Conservation (phyloP, 306 rosid genomes). For the Dryas alaskensis region DNA sequence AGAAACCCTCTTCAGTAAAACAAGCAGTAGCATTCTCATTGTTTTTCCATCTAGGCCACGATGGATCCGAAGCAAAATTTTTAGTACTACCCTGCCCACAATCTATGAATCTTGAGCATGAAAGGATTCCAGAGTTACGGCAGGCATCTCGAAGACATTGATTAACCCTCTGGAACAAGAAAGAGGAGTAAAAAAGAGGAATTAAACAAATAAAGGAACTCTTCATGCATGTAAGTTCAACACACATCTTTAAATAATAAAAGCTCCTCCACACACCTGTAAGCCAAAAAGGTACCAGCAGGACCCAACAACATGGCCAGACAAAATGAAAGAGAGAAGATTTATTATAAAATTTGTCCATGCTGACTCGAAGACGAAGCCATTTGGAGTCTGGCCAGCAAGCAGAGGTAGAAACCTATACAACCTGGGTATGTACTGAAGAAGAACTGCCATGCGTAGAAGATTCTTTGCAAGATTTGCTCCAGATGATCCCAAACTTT, state of each 20-base stretch:
- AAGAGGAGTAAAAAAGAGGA: slow-evolving; percentile 6
- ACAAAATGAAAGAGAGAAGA: slow-evolving; percentile 60
- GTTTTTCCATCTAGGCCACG: slow-evolving; percentile 18
- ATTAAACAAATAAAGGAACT: background rate
- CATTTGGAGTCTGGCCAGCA: slow-evolving; percentile 65
- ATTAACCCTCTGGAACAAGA: slow-evolving; percentile 60
- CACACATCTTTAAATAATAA: background rate
- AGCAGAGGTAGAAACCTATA: slow-evolving; percentile 63
- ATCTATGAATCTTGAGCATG: slow-evolving; percentile 54
- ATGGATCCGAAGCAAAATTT: background rate
- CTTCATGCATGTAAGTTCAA: background rate
- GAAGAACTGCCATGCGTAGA: slow-evolving; percentile 51
- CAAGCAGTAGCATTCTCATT: slow-evolving; percentile 33
- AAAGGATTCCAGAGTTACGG: background rate
- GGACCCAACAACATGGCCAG: slow-evolving; percentile 77
- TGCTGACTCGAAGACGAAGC: slow-evolving; percentile 74
- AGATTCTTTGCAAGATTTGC: slow-evolving; percentile 74
- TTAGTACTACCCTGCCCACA: slow-evolving; percentile 45
- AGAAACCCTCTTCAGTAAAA: slow-evolving; percentile 29
- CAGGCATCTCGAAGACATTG: slow-evolving; percentile 74
- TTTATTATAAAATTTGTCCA: slow-evolving; percentile 71
- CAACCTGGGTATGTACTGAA: slow-evolving; percentile 72
- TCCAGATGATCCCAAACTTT: slow-evolving; percentile 48
- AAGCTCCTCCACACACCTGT: slow-evolving; percentile 43
- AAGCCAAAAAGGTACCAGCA: slow-evolving; percentile 83